Evolutionary conservation across 2,329 filamentous ascomycete species (phyloP).

Genomic region (Zasmidium angulare): DNA sequence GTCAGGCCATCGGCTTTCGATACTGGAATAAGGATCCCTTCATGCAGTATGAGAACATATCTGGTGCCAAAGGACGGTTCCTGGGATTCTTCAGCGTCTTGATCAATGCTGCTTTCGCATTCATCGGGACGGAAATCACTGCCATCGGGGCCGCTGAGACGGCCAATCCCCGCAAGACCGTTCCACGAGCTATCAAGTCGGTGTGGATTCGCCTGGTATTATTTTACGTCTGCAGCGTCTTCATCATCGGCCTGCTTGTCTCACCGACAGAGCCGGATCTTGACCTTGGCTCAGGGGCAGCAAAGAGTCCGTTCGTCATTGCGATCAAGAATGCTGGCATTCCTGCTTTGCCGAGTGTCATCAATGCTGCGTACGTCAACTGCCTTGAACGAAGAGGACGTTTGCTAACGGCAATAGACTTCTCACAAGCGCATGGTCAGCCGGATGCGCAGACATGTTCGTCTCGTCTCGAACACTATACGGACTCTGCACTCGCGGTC

Average conservation of each 20-base stretch:
- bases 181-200: constrained; percentile 50
- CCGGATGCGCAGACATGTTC: neutral
- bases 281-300: constrained; percentile 40
- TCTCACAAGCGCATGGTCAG: neutral
- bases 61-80: constrained; percentile 35
- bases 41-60: constrained; percentile 26
- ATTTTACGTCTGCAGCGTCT: constrained; percentile 57
- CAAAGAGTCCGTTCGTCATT: constrained; percentile 63
- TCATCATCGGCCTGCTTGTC: constrained; percentile 62
- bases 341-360: constrained; percentile 53
- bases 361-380: neutral
- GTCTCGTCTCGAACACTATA: neutral
- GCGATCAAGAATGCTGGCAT: constrained; percentile 68
- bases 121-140: constrained; percentile 54
- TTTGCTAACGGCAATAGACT: neutral
- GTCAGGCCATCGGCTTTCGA: constrained; percentile 24
- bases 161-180: constrained; percentile 50
- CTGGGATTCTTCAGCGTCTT: constrained; percentile 25
- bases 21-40: constrained; percentile 31
- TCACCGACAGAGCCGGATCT: constrained; percentile 54
- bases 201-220: constrained; percentile 47
- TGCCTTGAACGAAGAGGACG: too few relatives aligned
- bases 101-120: constrained; percentile 47
- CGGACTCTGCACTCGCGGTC: neutral
- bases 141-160: constrained; percentile 57